Conservation (phyloP, 345 rosid species). For the Ricinus communis region DNA sequence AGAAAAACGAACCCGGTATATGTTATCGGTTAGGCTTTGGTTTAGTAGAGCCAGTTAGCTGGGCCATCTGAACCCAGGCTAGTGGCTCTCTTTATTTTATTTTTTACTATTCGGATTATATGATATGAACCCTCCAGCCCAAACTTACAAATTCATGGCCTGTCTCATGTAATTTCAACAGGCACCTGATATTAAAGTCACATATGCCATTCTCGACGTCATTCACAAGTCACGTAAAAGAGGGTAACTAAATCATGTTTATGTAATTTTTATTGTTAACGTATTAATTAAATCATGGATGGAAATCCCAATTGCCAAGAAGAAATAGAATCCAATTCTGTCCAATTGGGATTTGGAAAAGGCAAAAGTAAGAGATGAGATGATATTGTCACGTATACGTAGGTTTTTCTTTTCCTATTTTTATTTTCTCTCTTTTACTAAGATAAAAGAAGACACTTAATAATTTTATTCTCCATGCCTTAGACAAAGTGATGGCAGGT, state of each 20-base stretch:
- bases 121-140: too few relatives aligned
- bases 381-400: slow-evolving; percentile 35
- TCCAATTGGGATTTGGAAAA: slow-evolving; percentile 38
- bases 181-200: slow-evolving; percentile 1
- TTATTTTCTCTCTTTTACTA: not conserved
- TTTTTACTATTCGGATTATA: too few relatives aligned
- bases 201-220: slow-evolving; percentile 1
- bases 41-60: too few relatives aligned
- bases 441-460: not conserved
- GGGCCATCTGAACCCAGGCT: too few relatives aligned
- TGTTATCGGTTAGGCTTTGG: too few relatives aligned
- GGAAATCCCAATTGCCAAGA: slow-evolving; percentile 14
- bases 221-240: not conserved
- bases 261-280: not conserved
- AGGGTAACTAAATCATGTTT: not conserved
- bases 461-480: not conserved
- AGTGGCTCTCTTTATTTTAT: too few relatives aligned
- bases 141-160: too few relatives aligned
- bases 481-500: slow-evolving; percentile 2
- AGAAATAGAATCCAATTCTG: slow-evolving; percentile 11
- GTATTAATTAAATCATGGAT: not conserved
- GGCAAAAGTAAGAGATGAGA: slow-evolving; percentile 13
- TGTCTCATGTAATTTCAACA: too few relatives aligned
- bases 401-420: slow-evolving; percentile 20
- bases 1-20: too few relatives aligned